phyloP scores from a whole-genome alignment of 2,329 filamentous ascomycete species.

The Coniochaeta sp. region DNA sequence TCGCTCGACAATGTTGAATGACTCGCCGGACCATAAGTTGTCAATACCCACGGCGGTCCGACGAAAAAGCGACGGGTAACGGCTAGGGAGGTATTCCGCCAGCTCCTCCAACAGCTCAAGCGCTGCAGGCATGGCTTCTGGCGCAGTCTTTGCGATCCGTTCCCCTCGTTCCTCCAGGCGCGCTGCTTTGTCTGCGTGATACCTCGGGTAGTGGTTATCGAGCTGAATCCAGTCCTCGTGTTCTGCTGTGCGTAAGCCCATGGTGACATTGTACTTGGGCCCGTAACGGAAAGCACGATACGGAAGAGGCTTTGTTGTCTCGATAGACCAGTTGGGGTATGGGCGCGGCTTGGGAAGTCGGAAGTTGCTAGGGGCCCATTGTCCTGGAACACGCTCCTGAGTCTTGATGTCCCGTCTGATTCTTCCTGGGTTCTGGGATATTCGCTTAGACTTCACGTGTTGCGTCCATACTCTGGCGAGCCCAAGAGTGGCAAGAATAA shows the following conservation, averaged over 20 bases:
- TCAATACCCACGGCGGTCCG: slow-evolving; percentile 58
- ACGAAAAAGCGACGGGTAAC: slow-evolving; percentile 66
- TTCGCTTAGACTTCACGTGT: too few species aligned
- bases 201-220: slow-evolving; percentile 70
- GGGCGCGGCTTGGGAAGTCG: slow-evolving; percentile 50
- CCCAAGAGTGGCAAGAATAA: too few species aligned
- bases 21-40: slow-evolving; percentile 65
- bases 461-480: too few species aligned
- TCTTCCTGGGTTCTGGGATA: not conserved
- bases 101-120: slow-evolving; percentile 73
- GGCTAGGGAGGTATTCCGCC: slow-evolving; percentile 59
- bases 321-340: slow-evolving; percentile 62
- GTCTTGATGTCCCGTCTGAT: not conserved
- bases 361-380: slow-evolving; percentile 52
- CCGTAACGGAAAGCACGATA: slow-evolving; percentile 76
- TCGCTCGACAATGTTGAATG: slow-evolving; percentile 57
- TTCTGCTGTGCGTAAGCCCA: slow-evolving; percentile 65
- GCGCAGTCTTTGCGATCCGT: slow-evolving; percentile 62
- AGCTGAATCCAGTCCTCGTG: slow-evolving; percentile 78
- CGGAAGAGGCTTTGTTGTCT: slow-evolving; percentile 62
- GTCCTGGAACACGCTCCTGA: not conserved
- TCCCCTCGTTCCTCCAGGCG: slow-evolving; percentile 59
- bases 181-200: slow-evolving; percentile 61
- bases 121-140: slow-evolving; percentile 64
- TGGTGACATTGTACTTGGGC: slow-evolving; percentile 68